These are phyloP conservation scores for Solanum phureja DNA, from an alignment of 257 asterid genomes.

Conservation along the genomic window DNA sequence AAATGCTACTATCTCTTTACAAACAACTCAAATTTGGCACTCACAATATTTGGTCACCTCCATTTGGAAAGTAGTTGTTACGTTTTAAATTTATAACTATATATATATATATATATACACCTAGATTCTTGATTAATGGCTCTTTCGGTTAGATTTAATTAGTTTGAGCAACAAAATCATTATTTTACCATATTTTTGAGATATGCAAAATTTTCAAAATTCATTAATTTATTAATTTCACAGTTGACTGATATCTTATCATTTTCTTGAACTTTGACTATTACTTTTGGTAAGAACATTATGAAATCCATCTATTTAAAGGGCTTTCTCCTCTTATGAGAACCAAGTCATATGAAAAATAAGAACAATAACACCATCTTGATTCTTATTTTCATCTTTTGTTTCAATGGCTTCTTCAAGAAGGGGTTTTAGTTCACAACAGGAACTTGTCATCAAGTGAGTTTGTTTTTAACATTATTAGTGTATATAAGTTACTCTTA, in stretches of 20 bases:
- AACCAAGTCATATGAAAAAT: neutral
- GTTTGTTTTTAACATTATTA: neutral
- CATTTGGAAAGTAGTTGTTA: neutral
- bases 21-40: neutral
- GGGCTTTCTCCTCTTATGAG: neutral
- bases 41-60: neutral
- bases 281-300: neutral
- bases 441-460: neutral
- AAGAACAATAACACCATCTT: neutral
- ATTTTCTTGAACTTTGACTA: neutral
- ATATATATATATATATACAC: no score
- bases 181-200: neutral
- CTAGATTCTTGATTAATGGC: neutral
- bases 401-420: neutral
- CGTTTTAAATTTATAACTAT: neutral
- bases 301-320: neutral
- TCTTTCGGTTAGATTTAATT: neutral
- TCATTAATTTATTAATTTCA: neutral
- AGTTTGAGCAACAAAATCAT: neutral
- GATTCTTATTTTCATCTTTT: neutral
- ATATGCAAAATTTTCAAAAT: neutral
- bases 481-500: neutral
- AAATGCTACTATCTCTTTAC: neutral
- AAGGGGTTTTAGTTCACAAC: neutral
- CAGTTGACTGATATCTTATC: neutral